Evolutionary conservation across 2,329 filamentous ascomycete species (phyloP), one percentile per base, ranked within the genome.

Genomic region (Ceratocystis lukuohia): DNA sequence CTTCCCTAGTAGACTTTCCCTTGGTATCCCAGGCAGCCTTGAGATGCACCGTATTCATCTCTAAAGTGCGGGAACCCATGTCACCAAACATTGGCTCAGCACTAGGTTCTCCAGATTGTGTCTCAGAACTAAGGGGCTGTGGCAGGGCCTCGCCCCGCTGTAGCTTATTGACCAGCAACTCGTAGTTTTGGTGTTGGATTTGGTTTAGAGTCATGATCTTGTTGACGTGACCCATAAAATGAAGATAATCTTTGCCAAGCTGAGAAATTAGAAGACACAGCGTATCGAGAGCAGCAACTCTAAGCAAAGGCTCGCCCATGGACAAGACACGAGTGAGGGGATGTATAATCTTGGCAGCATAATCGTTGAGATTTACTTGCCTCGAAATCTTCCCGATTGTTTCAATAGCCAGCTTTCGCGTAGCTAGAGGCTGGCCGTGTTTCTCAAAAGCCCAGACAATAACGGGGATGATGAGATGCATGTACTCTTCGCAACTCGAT

Each of bases 11-110:
- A 0, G 93, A 96, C 73, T 96, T 96, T 68, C 95, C 91, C 68
- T 88, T 91, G 0, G 95, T 94, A 71, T 97, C 94, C 94, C 94
- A 99, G 0, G 95, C 94, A 69, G 88, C 88, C 76, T 97, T 96
- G 25, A 99, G 80, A 78, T 99, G 95, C 69, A 97, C 92, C 63
- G 96, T 91, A 71, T 99, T 99, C 75, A 97, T 93, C 69, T 96
- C 91, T 44, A 97, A 82, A 76, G 97, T 97, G 80, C 96, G 96
- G 12, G 88, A 89, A 1, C 87, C 86, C 57, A 95, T 88, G 70
- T 97, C 93, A 0, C 89, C 85, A 71, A 91, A 88, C 5, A 87
- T 84, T 3, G 87, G 82, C 69, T 97, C 94, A 71, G 96, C 91
- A 5, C 86, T 80, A 65, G 88, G 84, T 69, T 90, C 86, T 6